Conservation (phyloP, 257 asterid genomes). For the Fraxinus excelsior region DNA sequence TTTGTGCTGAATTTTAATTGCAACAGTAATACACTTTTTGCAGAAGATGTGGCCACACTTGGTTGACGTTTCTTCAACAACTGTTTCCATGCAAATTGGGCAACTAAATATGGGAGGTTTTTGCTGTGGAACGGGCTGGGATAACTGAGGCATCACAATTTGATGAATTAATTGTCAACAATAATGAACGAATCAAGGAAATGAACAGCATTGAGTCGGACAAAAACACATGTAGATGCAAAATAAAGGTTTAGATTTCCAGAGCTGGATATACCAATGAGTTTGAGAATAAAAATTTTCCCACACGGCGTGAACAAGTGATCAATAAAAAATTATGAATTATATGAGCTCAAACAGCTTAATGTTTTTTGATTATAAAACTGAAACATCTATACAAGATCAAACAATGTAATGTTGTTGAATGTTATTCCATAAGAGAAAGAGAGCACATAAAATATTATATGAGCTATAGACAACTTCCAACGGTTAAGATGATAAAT, state of each 20-base stretch:
- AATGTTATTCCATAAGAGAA: background rate
- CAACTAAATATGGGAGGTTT: slow-evolving; percentile 24
- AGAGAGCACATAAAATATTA: background rate
- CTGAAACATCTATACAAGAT: background rate
- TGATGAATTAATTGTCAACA: background rate
- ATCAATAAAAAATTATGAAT: background rate
- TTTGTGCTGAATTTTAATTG: slow-evolving; percentile 20
- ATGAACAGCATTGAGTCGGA: background rate
- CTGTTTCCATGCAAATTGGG: slow-evolving; percentile 27
- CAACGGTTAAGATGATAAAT: no score
- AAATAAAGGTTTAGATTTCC: background rate
- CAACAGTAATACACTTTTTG: slow-evolving; percentile 20
- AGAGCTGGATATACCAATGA: background rate
- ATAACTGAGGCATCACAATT: slow-evolving; percentile 1
- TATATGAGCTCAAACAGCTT: background rate
- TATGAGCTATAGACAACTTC: background rate
- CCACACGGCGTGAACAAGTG: background rate
- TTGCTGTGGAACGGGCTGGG: background rate
- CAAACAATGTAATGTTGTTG: no score
- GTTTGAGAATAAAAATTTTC: background rate
- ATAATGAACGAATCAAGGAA: background rate
- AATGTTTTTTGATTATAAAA: background rate
- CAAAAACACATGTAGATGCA: background rate
- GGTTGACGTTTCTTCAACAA: slow-evolving; percentile 32
- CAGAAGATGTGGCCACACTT: slow-evolving; percentile 43